Evolutionary conservation across 345 rosid genomes (phyloP).

Genomic region (Linum lewisii): DNA sequence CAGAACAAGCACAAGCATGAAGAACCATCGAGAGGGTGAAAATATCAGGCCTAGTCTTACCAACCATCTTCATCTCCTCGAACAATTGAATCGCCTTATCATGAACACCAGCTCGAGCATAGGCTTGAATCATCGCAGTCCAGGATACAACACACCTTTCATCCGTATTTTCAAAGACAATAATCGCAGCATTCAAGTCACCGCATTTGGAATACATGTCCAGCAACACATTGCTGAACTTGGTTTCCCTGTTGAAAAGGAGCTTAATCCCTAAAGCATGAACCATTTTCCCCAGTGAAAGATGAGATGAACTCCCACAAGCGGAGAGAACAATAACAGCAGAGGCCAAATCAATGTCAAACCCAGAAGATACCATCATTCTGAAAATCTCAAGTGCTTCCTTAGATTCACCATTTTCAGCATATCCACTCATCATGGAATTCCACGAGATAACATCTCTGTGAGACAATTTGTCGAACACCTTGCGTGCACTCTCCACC

Average conservation of each 20-base stretch:
- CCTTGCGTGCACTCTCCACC: conserved; percentile 20
- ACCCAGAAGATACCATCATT: conserved; percentile 34
- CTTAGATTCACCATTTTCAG: conserved; percentile 29
- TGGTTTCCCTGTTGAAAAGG: conserved; percentile 21
- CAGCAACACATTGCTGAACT: conserved; percentile 42
- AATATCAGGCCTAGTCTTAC: conserved; percentile 44
- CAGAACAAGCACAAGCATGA: conserved; percentile 54
- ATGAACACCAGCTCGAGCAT: conserved; percentile 43
- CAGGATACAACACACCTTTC: conserved; percentile 56
- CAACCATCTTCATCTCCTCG: conserved; percentile 37
- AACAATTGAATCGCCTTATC: conserved; percentile 45
- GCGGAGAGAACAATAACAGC: conserved; percentile 40
- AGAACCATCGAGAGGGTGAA: conserved; percentile 46
- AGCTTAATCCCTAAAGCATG: conserved; percentile 45
- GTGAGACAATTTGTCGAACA: conserved; percentile 59
- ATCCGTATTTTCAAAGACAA: conserved; percentile 41
- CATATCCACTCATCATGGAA: conserved; percentile 46
- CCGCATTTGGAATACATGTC: conserved; percentile 66
- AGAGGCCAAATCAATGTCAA: conserved; percentile 39
- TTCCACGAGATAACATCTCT: conserved; percentile 68
- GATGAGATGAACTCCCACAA: conserved; percentile 30
- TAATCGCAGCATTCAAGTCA: conserved; percentile 32
- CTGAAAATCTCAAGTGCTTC: conserved; percentile 33
- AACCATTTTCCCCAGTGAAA: conserved; percentile 35
- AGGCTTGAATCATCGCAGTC: conserved; percentile 70